Conservation (phyloP, 1,284 basidiomycete species). For the Apiotrichum mycotoxinovorans region DNA sequence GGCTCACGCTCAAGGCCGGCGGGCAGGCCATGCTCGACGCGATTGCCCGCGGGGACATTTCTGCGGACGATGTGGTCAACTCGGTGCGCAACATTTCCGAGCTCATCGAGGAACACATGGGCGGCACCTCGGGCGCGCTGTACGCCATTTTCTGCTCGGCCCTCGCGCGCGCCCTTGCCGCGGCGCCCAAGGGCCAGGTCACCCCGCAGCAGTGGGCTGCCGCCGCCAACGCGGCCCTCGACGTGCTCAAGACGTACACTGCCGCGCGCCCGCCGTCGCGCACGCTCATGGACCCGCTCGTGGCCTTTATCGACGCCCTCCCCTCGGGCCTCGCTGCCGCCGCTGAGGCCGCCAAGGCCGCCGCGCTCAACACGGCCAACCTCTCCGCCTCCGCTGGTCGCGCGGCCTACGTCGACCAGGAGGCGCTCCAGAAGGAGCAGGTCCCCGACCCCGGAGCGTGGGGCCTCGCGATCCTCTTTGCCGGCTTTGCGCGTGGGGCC, state of each 20-base stretch:
- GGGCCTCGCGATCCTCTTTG: constrained; percentile 75
- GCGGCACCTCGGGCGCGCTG: constrained; percentile 84
- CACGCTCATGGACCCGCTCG: constrained; percentile 84
- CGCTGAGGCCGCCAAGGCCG: constrained; percentile 61
- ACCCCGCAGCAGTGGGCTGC: constrained; percentile 62
- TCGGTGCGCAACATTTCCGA: constrained; percentile 67
- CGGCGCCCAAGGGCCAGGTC: constrained; percentile 31
- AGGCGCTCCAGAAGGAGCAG: constrained; percentile 63
- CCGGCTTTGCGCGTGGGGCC: constrained; percentile 52
- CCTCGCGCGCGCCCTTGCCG: constrained; percentile 53
- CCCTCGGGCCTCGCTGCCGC: constrained; percentile 57
- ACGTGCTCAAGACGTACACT: constrained; percentile 78
- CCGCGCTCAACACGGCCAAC: constrained; percentile 67
- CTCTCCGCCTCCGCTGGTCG: constrained; percentile 82
- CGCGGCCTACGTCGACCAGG: constrained; percentile 80
- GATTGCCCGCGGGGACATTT: constrained; percentile 52
- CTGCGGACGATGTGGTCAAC: constrained; percentile 61
- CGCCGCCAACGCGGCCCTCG: constrained; percentile 62
- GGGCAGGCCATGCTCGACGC: constrained; percentile 55
- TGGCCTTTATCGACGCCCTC: constrained; percentile 67
- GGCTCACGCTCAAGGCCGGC: constrained; percentile 74
- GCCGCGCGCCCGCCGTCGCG: constrained; percentile 82
- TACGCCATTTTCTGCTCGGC: constrained; percentile 89
- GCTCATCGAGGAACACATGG: constrained; percentile 73
- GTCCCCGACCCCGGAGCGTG: constrained; percentile 87